Evolutionary conservation across 352 stramenopile genomes (phyloP), one percentile per base, ranked within the genome.

Genomic region (Phytophthora idaei): DNA sequence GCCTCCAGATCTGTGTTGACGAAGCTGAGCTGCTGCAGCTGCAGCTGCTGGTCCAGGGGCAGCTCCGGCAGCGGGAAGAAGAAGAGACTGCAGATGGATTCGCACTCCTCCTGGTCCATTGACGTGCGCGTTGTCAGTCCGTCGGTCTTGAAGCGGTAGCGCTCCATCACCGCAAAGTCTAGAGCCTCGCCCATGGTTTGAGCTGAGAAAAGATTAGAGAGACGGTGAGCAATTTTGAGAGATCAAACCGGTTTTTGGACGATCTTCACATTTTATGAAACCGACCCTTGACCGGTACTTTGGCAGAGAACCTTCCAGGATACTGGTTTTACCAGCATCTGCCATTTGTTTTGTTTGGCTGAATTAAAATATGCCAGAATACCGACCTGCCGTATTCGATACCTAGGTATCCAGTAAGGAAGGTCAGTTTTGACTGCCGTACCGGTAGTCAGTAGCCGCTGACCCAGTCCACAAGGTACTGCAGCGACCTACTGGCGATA

Each of bases 51-150:
- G 58, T 86, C 76, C 45, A 81, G 31, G 0, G 81, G 77, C 34
- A 98, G 73, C 37, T 81, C 71, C 7, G 77, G 71, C 15, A 98
- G 74, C 52, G 95, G 89, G 58, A 97, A 92, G 78, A 97, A 98
- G 71, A 97, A 98, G 49, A 97, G 92, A 39, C 71, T 54, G 66
- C 90, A 97, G 80, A 95, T 97, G 45, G 79, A 32, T 78, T 98
- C 95, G 44, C 91, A 97, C 39, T 94, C 83, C 37, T 91, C 63
- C 76, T 98, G 93, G 51, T 92, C 82, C 44, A 37, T 57, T 47
- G 84, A 81, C 57, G 85, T 91, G 47, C 74, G 73, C 15, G 85
- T 91, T 9, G 55, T 36, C 14, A 90, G 54, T 21, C 71, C 71
- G 54, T 92, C 80, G 71, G 64, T 80, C 51, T 85, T 85, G 59